Conservation (phyloP, 371 early-diverging fungal species). For the Mortierella sp. region DNA sequence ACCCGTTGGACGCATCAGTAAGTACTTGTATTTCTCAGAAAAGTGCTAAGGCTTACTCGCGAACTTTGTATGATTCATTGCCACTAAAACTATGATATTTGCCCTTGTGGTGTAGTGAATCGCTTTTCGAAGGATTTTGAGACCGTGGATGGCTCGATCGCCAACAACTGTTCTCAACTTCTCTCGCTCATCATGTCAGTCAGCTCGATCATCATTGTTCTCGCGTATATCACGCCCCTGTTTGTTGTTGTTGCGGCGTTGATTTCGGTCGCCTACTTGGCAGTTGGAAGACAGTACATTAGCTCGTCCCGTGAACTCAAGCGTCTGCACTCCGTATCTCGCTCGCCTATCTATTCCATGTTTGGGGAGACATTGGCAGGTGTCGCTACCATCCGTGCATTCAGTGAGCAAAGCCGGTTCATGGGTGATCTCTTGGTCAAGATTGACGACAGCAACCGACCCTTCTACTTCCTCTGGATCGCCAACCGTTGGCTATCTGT, state of each 20-base stretch:
- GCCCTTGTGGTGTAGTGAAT: constrained; percentile 61
- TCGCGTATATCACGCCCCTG: constrained; percentile 67
- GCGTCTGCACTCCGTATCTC: constrained; percentile 80
- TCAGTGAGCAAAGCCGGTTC: constrained; percentile 71
- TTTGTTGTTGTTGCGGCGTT: constrained; percentile 56
- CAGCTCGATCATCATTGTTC: constrained; percentile 69
- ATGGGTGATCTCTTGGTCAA: constrained; percentile 62
- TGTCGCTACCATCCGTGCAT: constrained; percentile 79
- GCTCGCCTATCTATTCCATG: constrained; percentile 79
- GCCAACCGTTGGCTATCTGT: constrained; percentile 90
- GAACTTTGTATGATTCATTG: too few relatives aligned
- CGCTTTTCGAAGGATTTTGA: constrained; percentile 88
- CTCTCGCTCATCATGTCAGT: constrained; percentile 56
- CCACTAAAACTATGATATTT: too few relatives aligned
- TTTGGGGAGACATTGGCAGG: constrained; percentile 78
- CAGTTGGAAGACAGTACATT: constrained; percentile 72
- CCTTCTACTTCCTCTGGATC: constrained; percentile 86
- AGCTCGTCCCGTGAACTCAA: constrained; percentile 82
- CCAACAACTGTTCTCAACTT: constrained; percentile 44
- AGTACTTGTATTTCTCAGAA: too few relatives aligned
- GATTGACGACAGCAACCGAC: constrained; percentile 75
- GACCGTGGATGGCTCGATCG: constrained; percentile 71
- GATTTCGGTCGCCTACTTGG: constrained; percentile 51
- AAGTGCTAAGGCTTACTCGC: too few relatives aligned
- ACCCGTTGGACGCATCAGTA: constrained; percentile 85